Base-by-base conservation (phyloP, 2,329 filamentous ascomycete species). In the Xylaria sp. region DNA sequence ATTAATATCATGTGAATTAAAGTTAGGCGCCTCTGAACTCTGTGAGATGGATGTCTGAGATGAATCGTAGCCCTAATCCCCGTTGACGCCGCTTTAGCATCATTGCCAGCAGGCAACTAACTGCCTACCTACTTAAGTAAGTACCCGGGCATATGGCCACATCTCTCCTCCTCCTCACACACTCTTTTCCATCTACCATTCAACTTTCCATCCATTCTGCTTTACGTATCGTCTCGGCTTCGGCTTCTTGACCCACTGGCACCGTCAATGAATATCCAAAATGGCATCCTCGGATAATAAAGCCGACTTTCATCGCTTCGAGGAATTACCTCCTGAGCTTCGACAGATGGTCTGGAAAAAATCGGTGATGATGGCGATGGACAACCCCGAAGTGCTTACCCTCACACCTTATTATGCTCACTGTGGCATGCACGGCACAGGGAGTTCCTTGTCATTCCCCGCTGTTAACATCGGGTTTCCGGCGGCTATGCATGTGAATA, bases 301-400 rank as follows among this genome's bases (percentile, higher is more conserved):
- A 37, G n/a, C 23, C 23, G 11, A 21, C 8, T 69, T 66, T 15
- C 27, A 11, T 23, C 35, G 29, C 21, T 68, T 70, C 54, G 55
- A 11, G 31, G 31, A 10, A 7, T 49, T 70, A 1, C 63, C 66
- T 29, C 33, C 48, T 2, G 65, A 70, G 54, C 49, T 70, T n/a
- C 58, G 68, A 17, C 23, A 48, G 8, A 52, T 67, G 19, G 65
- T 70, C 33, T 68, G 65, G 65, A 51, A 56, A 23, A 48, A 54
- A 13, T 54, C 64, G 4, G 29, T 64, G 3, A 53, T 61, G 13
- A 8, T 15, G 6, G 53, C 56, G 1, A 55, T 44, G 46, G 35
- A 62, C n/a, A 38, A 33, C 4, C 57, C 62, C 2, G 64, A 67
- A 37, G n/a, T 68, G 15, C 41, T 62, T 29, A 53, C 64, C n/a